These are phyloP conservation scores for Euphorbia lathyris DNA, from an alignment of 345 rosid species.

Conservation along the genomic window DNA sequence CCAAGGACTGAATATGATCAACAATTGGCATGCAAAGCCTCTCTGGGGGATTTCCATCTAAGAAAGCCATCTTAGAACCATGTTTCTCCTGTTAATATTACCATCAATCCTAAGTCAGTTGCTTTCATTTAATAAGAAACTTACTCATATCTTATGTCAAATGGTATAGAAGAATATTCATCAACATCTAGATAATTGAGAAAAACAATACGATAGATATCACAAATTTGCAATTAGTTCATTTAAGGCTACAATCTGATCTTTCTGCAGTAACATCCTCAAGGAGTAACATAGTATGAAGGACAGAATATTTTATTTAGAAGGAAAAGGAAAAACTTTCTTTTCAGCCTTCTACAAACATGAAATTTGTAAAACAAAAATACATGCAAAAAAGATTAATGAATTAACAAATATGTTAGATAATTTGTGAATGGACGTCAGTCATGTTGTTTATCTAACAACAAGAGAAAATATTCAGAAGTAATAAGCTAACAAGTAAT, in stretches of 20 bases:
- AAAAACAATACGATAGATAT: conserved; percentile 3
- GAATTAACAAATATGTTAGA: neutral
- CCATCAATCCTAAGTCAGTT: conserved; percentile 14
- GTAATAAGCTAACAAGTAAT: neutral
- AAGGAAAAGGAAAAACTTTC: neutral
- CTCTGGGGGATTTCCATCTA: conserved; percentile 96
- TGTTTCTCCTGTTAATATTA: conserved; percentile 70
- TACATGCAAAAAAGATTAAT: neutral
- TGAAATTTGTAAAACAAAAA: neutral
- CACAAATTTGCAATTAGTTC: neutral
- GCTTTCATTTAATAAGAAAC: neutral
- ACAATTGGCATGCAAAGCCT: conserved; percentile 87
- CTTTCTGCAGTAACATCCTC: neutral
- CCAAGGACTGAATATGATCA: conserved; percentile 66
- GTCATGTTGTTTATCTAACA: neutral
- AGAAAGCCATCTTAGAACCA: conserved; percentile 97
- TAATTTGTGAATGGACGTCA: neutral
- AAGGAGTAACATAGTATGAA: neutral
- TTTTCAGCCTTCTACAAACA: neutral
- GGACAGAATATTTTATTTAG: neutral
- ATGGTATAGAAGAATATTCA: neutral
- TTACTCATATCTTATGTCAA: neutral
- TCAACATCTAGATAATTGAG: neutral
- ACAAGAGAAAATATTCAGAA: neutral
- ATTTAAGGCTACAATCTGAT: neutral